Evolutionary conservation across 129 eudicot species (phyloP), one percentile per base, ranked within the genome.

Genomic region (Centella asiatica): DNA sequence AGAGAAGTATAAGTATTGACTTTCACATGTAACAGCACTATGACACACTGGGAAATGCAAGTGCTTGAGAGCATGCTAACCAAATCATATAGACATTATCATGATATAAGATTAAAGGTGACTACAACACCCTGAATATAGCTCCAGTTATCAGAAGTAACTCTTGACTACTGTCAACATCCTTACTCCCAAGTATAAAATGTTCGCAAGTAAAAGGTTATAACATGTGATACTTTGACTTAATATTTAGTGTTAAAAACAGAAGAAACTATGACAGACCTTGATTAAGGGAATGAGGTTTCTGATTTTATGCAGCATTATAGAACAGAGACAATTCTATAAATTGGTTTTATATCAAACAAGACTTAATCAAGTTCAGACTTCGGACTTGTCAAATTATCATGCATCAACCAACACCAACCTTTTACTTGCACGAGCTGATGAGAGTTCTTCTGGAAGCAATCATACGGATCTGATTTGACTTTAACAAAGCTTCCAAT

Each of bases 361-460:
- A 36, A 39, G 5, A 29, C 18, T 18, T 14, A 39, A 53, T 29
- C 18, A 7, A 72, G 23, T 57, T 44, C 53, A 56, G 26, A 5
- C 39, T 32, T 39, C n/a, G n/a, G n/a, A n/a, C n/a, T n/a, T n/a
- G n/a, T 2, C 5, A 44, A 34, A 45, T 37, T 68, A 31, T 45
- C 52, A 48, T 15, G 22, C 26, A 31, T 48, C 53, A 22, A 44
- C 18, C 37, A 64, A 6, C 59, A 70, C 74, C 39, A 44, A 87
- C 98, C 90, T 77, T 77, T 80, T 50, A 87, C 81, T 84, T 79
- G 87, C 67, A 74, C 64, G 53, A 90, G 95, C 69, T 77, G 83
- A 76, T 59, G 78, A 70, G 77, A 62, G 27, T 62, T 72, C 64
- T 53, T 74, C 51, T 76, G 65, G 45, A 47, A 71, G 65, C 62